Percentiles rank a stretch among this genome's conserved stretches.
Evolutionary conservation across 202 grass and related monocot genomes (phyloP).

Genomic region (Saccharum hybrid): DNA sequence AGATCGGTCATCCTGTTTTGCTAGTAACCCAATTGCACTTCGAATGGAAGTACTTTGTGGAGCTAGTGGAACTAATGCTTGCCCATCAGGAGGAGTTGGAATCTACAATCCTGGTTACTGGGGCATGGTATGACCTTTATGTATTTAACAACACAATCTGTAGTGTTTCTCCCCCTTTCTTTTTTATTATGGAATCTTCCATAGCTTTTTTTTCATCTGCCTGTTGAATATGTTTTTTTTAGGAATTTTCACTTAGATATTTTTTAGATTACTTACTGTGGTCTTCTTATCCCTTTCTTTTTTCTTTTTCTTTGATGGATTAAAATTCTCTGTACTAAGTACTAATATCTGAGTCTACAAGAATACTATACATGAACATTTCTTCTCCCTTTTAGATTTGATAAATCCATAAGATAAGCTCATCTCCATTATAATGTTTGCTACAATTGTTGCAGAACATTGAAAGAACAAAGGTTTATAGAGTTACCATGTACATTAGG

Average conservation of each 20-base stretch:
- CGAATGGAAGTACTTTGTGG: slow-evolving; percentile 83
- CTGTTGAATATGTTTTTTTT: background rate
- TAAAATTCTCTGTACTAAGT: slow-evolving; percentile 11
- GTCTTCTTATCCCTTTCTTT: background rate
- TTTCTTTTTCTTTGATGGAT: background rate
- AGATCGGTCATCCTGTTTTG: slow-evolving; percentile 72
- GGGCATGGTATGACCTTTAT: slow-evolving; percentile 83
- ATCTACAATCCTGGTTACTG: slow-evolving; percentile 95
- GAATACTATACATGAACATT: background rate
- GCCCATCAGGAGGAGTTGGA: slow-evolving; percentile 80
- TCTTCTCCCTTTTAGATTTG: slow-evolving; percentile 12
- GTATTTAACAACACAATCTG: slow-evolving; percentile 22
- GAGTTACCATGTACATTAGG: slow-evolving; percentile 71
- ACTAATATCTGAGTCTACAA: background rate
- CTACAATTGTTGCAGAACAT: slow-evolving; percentile 66
- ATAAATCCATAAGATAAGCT: slow-evolving; percentile 14
- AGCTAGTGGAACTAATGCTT: slow-evolving; percentile 60
- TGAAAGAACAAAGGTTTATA: slow-evolving; percentile 73
- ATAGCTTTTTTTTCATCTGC: slow-evolving; percentile 7
- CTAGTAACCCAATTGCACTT: slow-evolving; percentile 78
- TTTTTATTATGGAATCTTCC: background rate
- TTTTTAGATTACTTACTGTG: slow-evolving; percentile 15
- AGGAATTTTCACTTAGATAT: background rate
- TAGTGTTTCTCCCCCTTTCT: too few species aligned
- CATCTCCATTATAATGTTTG: slow-evolving; percentile 10